Evolutionary conservation across 2,329 filamentous ascomycete genomes (phyloP).

Genomic region (Verticillium isaacii): DNA sequence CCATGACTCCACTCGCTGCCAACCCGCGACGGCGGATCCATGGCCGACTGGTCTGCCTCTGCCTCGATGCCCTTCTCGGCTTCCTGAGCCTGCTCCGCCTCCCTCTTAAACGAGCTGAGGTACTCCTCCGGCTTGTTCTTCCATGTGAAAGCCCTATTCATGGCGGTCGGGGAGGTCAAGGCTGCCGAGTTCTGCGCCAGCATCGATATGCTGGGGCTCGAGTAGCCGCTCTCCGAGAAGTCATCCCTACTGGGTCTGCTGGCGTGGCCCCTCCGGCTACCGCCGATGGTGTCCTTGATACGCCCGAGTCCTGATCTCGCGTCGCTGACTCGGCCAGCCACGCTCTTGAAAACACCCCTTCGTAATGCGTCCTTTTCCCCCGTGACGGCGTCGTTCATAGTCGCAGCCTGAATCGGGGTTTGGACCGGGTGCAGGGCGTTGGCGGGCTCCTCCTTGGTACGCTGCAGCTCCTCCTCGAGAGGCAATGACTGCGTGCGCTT

Average conservation of each 20-base stretch:
- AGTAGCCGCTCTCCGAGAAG: conserved; percentile 29
- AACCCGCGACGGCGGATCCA: neutral
- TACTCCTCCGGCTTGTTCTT: conserved; percentile 61
- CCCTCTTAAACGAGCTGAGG: conserved; percentile 18
- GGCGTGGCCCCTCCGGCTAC: conserved; percentile 46
- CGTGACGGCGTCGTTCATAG: conserved; percentile 37
- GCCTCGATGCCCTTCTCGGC: neutral
- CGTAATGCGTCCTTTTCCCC: conserved; percentile 55
- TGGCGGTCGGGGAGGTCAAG: conserved; percentile 28
- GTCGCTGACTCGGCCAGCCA: conserved; percentile 74
- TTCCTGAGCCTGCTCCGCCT: conserved; percentile 6
- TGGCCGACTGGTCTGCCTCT: neutral
- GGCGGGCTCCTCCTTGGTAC: conserved; percentile 37
- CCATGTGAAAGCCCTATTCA: conserved; percentile 56
- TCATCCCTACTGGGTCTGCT: conserved; percentile 56
- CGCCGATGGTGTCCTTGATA: conserved; percentile 80
- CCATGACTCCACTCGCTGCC: conserved; percentile 5
- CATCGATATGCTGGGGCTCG: conserved; percentile 27
- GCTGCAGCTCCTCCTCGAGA: conserved; percentile 46
- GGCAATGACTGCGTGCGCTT: conserved; percentile 47
- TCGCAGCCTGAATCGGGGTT: conserved; percentile 40
- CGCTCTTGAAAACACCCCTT: conserved; percentile 70
- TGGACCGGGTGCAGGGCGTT: conserved; percentile 35
- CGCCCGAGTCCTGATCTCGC: conserved; percentile 77
- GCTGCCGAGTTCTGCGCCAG: conserved; percentile 29